A percentile compares a stretch with the other conserved stretches of the same genome.
These are phyloP conservation scores for Rhodotorula diobovata DNA, from an alignment of 768 basidiomycete genomes.

Conservation along the genomic window DNA sequence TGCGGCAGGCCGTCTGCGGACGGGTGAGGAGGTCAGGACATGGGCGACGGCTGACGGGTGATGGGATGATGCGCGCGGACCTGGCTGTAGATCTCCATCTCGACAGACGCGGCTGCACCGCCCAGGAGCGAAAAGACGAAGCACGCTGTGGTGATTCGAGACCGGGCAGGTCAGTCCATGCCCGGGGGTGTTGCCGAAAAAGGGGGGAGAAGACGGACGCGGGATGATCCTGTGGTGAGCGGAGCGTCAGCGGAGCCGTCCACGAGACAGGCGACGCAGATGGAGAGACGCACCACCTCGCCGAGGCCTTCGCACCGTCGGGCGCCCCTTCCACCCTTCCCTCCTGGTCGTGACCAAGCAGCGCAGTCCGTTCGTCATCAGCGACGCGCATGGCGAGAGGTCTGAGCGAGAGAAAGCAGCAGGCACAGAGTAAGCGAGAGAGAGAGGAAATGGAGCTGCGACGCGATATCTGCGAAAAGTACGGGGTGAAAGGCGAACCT, in stretches of 20 bases:
- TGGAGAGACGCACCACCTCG: conserved; percentile 3
- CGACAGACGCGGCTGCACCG: neutral
- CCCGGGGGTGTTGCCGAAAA: too few species aligned
- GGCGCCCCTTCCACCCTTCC: neutral
- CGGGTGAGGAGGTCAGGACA: neutral
- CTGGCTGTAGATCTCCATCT: conserved; percentile 11
- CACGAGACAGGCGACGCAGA: neutral
- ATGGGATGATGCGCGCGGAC: too few species aligned
- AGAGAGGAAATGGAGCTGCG: neutral
- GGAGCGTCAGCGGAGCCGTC: fast-evolving
- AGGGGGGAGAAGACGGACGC: neutral
- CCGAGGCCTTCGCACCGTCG: neutral
- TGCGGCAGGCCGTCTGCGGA: conserved; percentile 12
- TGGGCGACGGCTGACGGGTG: neutral
- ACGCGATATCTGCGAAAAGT: neutral
- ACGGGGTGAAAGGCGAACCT: neutral
- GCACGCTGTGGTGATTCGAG: neutral
- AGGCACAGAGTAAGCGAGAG: too few species aligned
- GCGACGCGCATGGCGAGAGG: neutral
- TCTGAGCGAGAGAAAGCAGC: neutral
- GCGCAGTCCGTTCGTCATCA: neutral
- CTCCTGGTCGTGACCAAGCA: neutral
- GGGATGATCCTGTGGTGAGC: conserved; percentile 1
- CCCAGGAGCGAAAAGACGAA: conserved; percentile 13
- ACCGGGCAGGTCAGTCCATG: too few species aligned